Percentiles rank a stretch among this genome's conserved stretches.
Conservation (phyloP, 2,329 filamentous ascomycete genomes). For the Lachnellula cervina region DNA sequence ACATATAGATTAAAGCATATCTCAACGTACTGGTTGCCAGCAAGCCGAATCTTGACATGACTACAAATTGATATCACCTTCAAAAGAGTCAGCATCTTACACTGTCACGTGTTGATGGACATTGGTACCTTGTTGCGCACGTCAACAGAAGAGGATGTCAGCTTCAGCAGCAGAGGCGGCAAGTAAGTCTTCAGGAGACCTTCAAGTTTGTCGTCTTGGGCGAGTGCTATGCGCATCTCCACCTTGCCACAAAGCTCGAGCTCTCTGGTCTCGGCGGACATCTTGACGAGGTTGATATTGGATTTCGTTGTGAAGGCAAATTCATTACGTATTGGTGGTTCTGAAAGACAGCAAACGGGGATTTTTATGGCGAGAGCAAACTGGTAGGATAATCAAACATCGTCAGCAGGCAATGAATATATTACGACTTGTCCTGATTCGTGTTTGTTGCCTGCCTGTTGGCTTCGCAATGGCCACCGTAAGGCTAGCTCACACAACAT, state of each 20-base stretch:
- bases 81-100: conserved; percentile 9
- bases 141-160: conserved; percentile 56
- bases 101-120: conserved; percentile 10
- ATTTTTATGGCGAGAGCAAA: background rate
- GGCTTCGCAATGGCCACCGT: background rate
- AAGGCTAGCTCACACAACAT: background rate
- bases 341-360: background rate
- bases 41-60: conserved; percentile 58
- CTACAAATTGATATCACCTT: conserved; percentile 65
- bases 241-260: conserved; percentile 79
- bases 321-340: conserved; percentile 6
- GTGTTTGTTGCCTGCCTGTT: background rate
- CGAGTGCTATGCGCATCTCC: conserved; percentile 66
- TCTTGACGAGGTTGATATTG: conserved; percentile 6
- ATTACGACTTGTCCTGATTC: conserved; percentile 2
- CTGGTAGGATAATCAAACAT: background rate
- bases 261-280: conserved; percentile 44
- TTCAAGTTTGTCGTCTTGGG: conserved; percentile 79
- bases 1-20: conserved; percentile 8
- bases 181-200: conserved; percentile 74
- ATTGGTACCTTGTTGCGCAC: conserved; percentile 69
- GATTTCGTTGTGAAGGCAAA: background rate
- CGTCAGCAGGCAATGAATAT: background rate
- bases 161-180: conserved; percentile 76
- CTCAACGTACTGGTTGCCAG: conserved; percentile 31